These are phyloP conservation scores for Cerrena zonata DNA, from an alignment of 1,284 basidiomycete species.

Conservation along the genomic window DNA sequence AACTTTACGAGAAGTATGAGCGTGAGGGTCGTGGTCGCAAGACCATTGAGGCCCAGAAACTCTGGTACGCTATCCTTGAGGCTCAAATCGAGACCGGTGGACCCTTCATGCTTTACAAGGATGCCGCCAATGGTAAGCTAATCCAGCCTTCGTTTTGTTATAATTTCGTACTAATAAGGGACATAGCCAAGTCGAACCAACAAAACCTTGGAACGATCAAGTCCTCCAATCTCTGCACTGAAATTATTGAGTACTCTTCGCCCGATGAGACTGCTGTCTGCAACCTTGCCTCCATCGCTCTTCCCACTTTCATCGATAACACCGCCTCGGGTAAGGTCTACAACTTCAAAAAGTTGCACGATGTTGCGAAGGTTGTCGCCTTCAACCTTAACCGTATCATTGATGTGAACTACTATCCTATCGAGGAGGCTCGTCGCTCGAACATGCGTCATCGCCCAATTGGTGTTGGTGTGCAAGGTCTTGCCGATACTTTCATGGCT, in stretches of 20 bases:
- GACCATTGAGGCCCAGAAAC: slow-evolving; percentile 91
- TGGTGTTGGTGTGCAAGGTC: slow-evolving; percentile 95
- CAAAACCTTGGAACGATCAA: slow-evolving; percentile 99
- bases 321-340: slow-evolving; percentile 44
- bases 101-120: slow-evolving; percentile 99
- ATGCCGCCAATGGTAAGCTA: slow-evolving; percentile 71
- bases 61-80: slow-evolving; percentile 97
- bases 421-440: slow-evolving; percentile 83
- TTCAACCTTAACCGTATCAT: slow-evolving; percentile 94
- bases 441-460: slow-evolving; percentile 99
- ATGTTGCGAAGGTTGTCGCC: slow-evolving; percentile 87
- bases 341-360: slow-evolving; percentile 93
- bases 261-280: slow-evolving; percentile 98
- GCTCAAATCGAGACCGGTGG: slow-evolving; percentile 97
- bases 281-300: slow-evolving; percentile 95
- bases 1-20: slow-evolving; percentile 87
- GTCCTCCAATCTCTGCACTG: slow-evolving; percentile 97
- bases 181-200: slow-evolving; percentile 89
- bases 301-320: slow-evolving; percentile 80
- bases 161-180: slow-evolving; percentile 1
- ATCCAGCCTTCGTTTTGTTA: not conserved
- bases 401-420: slow-evolving; percentile 91
- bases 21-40: slow-evolving; percentile 84
- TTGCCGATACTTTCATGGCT: slow-evolving; percentile 98
- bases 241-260: slow-evolving; percentile 97